Evolutionary conservation across 805 yeast genomes (phyloP).

Genomic region (Schwanniomyces yamadae): DNA sequence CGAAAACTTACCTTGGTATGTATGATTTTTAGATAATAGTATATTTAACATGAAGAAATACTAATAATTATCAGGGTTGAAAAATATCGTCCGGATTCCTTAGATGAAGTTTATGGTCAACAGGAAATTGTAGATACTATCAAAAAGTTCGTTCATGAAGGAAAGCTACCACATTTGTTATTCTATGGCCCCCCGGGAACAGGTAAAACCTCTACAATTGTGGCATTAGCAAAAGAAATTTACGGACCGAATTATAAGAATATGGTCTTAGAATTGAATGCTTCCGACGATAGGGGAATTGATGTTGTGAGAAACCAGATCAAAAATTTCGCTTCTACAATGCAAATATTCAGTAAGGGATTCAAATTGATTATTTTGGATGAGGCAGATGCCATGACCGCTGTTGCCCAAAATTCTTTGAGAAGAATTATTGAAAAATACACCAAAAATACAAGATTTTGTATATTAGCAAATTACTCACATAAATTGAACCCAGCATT

Average conservation of each 20-base stretch:
- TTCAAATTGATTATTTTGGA: conserved; percentile 90
- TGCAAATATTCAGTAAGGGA: conserved; percentile 84
- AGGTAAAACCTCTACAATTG: conserved; percentile 86
- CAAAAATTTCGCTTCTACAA: conserved; percentile 92
- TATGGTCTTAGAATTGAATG: conserved; percentile 93
- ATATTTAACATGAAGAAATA: background rate
- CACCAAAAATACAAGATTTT: conserved; percentile 91
- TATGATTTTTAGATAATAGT: conserved; percentile 5
- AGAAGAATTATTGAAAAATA: conserved; percentile 87
- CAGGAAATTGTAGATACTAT: conserved; percentile 82
- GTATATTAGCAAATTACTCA: conserved; percentile 92
- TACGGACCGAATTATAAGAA: conserved; percentile 79
- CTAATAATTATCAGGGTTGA: conserved; percentile 63
- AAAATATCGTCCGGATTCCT: conserved; percentile 82
- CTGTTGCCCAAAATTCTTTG: conserved; percentile 80
- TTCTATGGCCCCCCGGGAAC: conserved; percentile 97
- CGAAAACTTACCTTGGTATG: conserved; percentile 62
- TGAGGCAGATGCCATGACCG: conserved; percentile 95
- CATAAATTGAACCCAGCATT: conserved; percentile 95
- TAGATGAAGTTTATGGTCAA: conserved; percentile 92
- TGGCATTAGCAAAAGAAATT: conserved; percentile 83
- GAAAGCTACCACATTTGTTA: conserved; percentile 83
- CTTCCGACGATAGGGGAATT: conserved; percentile 96
- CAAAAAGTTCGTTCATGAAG: conserved; percentile 77
- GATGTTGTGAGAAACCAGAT: conserved; percentile 97